Conservation (phyloP, 2,329 filamentous ascomycete species). For the Rutstroemia sydowiana region DNA sequence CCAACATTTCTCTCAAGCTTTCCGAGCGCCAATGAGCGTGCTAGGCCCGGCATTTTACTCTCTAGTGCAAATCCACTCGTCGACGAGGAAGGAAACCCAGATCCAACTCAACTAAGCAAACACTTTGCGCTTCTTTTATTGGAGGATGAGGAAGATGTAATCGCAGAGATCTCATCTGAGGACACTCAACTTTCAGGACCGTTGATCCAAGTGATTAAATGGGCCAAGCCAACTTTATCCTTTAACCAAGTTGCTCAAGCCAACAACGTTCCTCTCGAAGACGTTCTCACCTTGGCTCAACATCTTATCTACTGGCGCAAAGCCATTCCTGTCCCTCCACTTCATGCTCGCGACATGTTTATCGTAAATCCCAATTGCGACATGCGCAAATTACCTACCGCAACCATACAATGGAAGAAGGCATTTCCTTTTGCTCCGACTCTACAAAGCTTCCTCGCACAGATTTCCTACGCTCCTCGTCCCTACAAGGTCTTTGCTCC, state of each 20-base stretch:
- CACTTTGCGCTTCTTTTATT: conserved; percentile 83
- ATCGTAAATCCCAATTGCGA: conserved; percentile 88
- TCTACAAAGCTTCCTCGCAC: conserved; percentile 78
- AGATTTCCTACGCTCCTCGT: conserved; percentile 71
- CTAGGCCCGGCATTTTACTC: conserved; percentile 72
- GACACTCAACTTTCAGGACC: conserved; percentile 67
- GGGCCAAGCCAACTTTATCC: conserved; percentile 62
- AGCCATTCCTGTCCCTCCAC: conserved; percentile 81
- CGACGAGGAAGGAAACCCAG: conserved; percentile 59
- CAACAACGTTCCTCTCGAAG: conserved; percentile 65
- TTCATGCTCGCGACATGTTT: conserved; percentile 85
- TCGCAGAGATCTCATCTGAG: conserved; percentile 69
- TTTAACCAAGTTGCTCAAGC: conserved; percentile 64
- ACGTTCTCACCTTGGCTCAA: conserved; percentile 80
- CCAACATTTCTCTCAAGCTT: conserved; percentile 65
- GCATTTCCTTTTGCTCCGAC: conserved; percentile 78
- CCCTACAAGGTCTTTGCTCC: conserved; percentile 81
- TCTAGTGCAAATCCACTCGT: conserved; percentile 76
- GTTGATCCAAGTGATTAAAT: conserved; percentile 73
- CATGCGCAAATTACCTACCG: conserved; percentile 59
- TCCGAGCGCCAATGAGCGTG: conserved; percentile 58
- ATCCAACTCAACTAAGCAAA: conserved; percentile 66
- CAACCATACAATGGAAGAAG: conserved; percentile 64
- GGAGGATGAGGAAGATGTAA: conserved; percentile 68
- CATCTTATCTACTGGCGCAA: conserved; percentile 96